Base-by-base conservation (phyloP, 371 early-diverging fungal genomes). In the Gilbertella persicaria region DNA sequence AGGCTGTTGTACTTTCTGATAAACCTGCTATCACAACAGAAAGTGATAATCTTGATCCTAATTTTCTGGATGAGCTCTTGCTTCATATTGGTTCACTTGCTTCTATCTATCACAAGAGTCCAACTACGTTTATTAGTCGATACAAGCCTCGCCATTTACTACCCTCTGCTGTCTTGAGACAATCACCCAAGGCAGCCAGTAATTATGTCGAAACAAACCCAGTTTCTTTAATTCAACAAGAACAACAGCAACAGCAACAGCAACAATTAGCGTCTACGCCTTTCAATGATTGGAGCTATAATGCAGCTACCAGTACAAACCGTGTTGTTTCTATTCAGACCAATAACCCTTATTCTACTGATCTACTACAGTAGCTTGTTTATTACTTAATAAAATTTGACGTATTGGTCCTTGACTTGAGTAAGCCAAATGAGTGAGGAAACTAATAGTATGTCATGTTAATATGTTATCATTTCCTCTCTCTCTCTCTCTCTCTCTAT, bases 31-130 rank as follows among this genome's bases (percentile, higher is more conserved):
- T 98, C 37, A 89, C 93, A 14, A 86, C 87, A 1, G 94, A 95
- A 61, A 85, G 87, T 51, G 88, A 87, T 55, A 87, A 90, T 46
- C 87, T 98, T 46, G 88, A 89, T 56, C 59, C 73, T 20, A 78
- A 80, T 14, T 73, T 96, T 21, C 74, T 96, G 38, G 96, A 96
- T 53, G 96, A 97, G 60, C 74, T 98, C 20, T 71, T 97, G 36
- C 68, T 83, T 53, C 87, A 98, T 61, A 83, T 98, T 33, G 88
- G 91, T 16, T 90, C 86, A 13, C 67, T 98, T 38, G 89, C 96
- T 10, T 92, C 97, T 7, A 89, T 98, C 29, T 95, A 96, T 70
- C 95, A 96, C 67, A 95, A 95, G 65, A 88, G 93, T 14, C 92
- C 97, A 8, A 78, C 86, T 33, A 70, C 87, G 0, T 90, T 90